Evolutionary conservation across 2,329 filamentous ascomycete species (phyloP).

Genomic region (Aspergillus thermomutatus): DNA sequence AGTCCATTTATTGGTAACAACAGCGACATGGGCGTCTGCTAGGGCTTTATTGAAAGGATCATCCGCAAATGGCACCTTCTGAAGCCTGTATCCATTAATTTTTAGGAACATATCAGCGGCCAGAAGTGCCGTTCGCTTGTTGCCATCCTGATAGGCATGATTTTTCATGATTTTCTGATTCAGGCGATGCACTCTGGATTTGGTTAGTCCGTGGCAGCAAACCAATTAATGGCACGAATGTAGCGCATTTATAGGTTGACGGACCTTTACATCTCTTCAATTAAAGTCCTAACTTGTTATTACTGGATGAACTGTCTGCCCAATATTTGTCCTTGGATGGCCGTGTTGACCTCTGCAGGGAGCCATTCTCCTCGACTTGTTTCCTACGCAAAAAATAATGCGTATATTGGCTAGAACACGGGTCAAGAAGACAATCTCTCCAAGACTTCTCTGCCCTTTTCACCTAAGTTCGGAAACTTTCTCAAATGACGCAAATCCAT

Average conservation of each 20-base stretch:
- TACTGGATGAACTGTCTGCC: too few species aligned
- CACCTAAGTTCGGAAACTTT: slow-evolving; percentile 17
- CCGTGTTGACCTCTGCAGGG: not conserved
- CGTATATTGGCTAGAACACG: too few species aligned
- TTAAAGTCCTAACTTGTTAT: too few species aligned
- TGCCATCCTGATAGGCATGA: slow-evolving; percentile 29
- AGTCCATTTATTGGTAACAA: slow-evolving; percentile 11
- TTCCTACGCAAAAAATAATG: too few species aligned
- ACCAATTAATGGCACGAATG: too few species aligned
- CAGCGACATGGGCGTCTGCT: slow-evolving; percentile 13
- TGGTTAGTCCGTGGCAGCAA: too few species aligned
- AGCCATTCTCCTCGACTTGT: too few species aligned
- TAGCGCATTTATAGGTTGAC: too few species aligned
- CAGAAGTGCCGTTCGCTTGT: slow-evolving; percentile 29
- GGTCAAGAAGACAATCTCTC: slow-evolving; percentile 7
- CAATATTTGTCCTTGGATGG: too few species aligned
- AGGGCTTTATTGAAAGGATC: slow-evolving; percentile 6
- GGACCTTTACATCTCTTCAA: too few species aligned
- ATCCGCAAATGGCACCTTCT: slow-evolving; percentile 10
- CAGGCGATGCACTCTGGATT: too few species aligned
- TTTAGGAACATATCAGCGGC: slow-evolving; percentile 30
- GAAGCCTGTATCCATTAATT: slow-evolving; percentile 26
- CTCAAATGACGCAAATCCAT: slow-evolving; percentile 17
- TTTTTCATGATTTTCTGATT: slow-evolving; percentile 22
- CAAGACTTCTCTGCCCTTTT: slow-evolving; percentile 16